Evolutionary conservation across 225 moss, liverwort and hornwort species (phyloP), one percentile per base, ranked within the genome.

Genomic region (Bryum argenteum): DNA sequence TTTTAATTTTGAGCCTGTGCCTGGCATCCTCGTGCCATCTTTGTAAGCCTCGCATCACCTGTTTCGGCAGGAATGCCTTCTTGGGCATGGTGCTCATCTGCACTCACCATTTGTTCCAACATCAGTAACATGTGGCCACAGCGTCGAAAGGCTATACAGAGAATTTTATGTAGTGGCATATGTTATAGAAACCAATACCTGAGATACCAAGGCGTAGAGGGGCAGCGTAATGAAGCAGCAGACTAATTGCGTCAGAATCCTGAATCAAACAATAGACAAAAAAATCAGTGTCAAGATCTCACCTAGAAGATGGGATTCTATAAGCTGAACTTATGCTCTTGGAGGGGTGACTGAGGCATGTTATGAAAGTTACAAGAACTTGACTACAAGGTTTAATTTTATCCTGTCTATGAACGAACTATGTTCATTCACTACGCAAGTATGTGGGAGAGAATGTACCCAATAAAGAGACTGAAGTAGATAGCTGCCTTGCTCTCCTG

Each of bases 21-120:
- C 74, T 48, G 15, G 80, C 80, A 0, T 67, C 77, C 1, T 63
- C 55, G 28, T 77, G 79, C 86, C 86, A 86, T 61, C 37, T 69
- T 0, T 10, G 59, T 6, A 80, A 47, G 15, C 74, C 66, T 8
- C 44, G 55, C 28, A 8, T 54, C 43, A 86, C 75, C 1, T 10
- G 57, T 16, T 76, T 70, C 0, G 80, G 54, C 26, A 91, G 79
- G 26, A 91, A 87, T 2, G 92, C 92, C 57, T 76, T 76, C 67
- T 90, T 95, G 41, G 85, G 92, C 50, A 84, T 86, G 70, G 90
- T 78, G 18, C 92, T 92, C 95, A 89, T 95, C 94, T 95, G 63
- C 67, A 11, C 53, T 1, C 4, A 15, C 9, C 13, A 47, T 48
- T 48, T 6, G 21, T 21, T 22, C 60, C 20, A 11, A 22, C 0